These are phyloP conservation scores for Venturia asperata DNA, from an alignment of 2,329 filamentous ascomycete species.

Conservation along the genomic window DNA sequence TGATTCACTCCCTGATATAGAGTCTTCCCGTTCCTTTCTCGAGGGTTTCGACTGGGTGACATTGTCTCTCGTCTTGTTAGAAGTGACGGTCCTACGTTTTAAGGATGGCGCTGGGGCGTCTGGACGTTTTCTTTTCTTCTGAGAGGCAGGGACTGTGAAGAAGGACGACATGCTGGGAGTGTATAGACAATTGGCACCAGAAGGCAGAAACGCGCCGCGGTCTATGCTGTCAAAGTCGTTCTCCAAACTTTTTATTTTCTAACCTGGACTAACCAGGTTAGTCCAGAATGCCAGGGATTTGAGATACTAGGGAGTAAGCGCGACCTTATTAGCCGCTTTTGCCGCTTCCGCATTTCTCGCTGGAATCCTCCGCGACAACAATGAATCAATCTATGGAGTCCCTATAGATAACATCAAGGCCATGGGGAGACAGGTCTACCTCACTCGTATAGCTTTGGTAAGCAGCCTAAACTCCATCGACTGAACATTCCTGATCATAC, in stretches of 20 bases:
- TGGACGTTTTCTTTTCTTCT: constrained; percentile 80
- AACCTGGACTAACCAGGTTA: too few species aligned
- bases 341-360: background rate
- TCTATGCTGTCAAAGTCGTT: background rate
- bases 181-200: background rate
- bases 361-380: background rate
- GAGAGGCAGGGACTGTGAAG: constrained; percentile 79
- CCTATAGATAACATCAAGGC: constrained; percentile 2
- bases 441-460: constrained; percentile 18
- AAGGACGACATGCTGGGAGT: constrained; percentile 75
- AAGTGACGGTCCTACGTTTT: constrained; percentile 51
- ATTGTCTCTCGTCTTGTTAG: constrained; percentile 38
- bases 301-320: background rate
- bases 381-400: background rate
- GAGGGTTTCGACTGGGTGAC: constrained; percentile 21
- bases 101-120: constrained; percentile 42
- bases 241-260: background rate
- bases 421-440: constrained; percentile 19
- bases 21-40: constrained; percentile 54
- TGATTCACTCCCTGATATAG: constrained; percentile 78
- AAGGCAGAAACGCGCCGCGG: background rate
- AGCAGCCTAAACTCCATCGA: background rate
- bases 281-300: background rate
- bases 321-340: background rate
- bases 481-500: background rate